phyloP scores from a whole-genome alignment of 1,284 basidiomycete species.

The Fistulinella cinereoalba region DNA sequence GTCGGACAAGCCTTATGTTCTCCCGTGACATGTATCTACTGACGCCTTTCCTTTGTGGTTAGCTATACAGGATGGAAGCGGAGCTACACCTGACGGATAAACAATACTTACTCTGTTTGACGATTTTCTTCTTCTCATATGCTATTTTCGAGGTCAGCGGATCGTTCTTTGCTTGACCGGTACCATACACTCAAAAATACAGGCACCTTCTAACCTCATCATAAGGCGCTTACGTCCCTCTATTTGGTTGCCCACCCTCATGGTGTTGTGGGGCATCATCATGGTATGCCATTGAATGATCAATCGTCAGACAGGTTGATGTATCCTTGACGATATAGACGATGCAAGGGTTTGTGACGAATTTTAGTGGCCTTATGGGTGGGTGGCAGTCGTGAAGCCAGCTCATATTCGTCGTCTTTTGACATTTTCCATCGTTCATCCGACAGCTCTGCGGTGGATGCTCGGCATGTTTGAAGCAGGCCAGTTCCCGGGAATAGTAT shows the following conservation, averaged over 20 bases:
- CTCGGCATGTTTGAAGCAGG: constrained; percentile 72
- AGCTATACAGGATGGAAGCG: constrained; percentile 56
- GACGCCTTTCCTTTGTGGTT: not conserved
- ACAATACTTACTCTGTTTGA: constrained; percentile 63
- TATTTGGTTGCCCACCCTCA: constrained; percentile 60
- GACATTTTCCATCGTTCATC: too few species aligned
- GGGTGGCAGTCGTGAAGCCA: too few species aligned
- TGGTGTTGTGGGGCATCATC: constrained; percentile 69
- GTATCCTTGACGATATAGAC: too few species aligned
- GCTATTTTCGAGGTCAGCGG: constrained; percentile 53
- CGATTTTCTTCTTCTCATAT: constrained; percentile 66
- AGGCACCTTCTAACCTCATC: constrained; percentile 65
- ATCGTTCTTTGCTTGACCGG: not conserved
- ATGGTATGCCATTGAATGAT: constrained; percentile 55
- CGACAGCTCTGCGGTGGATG: constrained; percentile 58
- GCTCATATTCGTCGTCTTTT: too few species aligned
- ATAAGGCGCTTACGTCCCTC: constrained; percentile 69
- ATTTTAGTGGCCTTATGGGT: constrained; percentile 65
- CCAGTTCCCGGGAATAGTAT: constrained; percentile 58
- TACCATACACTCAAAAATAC: too few species aligned
- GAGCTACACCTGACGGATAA: constrained; percentile 57
- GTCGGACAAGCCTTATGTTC: not conserved
- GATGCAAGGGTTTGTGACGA: constrained; percentile 63
- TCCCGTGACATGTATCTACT: too few species aligned
- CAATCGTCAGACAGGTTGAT: too few species aligned